A percentile compares a stretch with the other conserved stretches of the same genome.
Evolutionary conservation across 2,329 filamentous ascomycete genomes (phyloP).

Genomic region (Monilinia aucupariae): DNA sequence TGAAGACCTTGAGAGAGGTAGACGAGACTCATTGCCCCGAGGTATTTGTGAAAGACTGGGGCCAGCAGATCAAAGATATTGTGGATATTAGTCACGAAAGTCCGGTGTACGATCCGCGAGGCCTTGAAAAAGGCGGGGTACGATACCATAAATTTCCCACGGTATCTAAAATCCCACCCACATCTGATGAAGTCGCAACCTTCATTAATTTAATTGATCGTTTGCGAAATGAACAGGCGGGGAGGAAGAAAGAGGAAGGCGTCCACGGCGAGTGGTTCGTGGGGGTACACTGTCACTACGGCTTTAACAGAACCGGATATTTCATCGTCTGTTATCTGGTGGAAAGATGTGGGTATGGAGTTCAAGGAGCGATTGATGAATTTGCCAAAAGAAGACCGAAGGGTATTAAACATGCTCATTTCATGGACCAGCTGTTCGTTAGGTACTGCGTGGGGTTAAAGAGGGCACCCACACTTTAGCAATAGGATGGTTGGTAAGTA

Average conservation of each 20-base stretch:
- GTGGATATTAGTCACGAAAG: constrained; percentile 89
- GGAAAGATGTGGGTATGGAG: constrained; percentile 64
- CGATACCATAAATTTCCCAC: constrained; percentile 85
- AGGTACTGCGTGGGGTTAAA: constrained; percentile 54
- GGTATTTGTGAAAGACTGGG: constrained; percentile 65
- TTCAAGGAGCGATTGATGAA: constrained; percentile 72
- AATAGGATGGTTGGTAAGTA: neutral
- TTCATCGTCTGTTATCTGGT: constrained; percentile 89
- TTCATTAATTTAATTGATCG: constrained; percentile 55
- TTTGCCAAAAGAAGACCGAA: constrained; percentile 70
- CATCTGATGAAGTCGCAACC: constrained; percentile 44
- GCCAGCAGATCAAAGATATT: constrained; percentile 63
- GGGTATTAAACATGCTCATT: constrained; percentile 85
- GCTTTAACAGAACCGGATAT: constrained; percentile 86
- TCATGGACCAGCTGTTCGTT: constrained; percentile 76
- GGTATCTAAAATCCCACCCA: constrained; percentile 82
- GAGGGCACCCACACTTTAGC: constrained; percentile 30
- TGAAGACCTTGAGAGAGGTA: constrained; percentile 89
- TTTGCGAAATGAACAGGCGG: constrained; percentile 51
- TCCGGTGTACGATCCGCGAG: constrained; percentile 78
- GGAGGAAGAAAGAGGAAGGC: constrained; percentile 39
- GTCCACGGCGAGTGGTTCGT: constrained; percentile 48
- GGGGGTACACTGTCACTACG: constrained; percentile 92
- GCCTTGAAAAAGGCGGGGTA: constrained; percentile 60
- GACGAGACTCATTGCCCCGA: constrained; percentile 76